Evolutionary conservation across 2,329 filamentous ascomycete genomes (phyloP), one percentile per base, ranked within the genome.

Genomic region (Fusarium sp.): DNA sequence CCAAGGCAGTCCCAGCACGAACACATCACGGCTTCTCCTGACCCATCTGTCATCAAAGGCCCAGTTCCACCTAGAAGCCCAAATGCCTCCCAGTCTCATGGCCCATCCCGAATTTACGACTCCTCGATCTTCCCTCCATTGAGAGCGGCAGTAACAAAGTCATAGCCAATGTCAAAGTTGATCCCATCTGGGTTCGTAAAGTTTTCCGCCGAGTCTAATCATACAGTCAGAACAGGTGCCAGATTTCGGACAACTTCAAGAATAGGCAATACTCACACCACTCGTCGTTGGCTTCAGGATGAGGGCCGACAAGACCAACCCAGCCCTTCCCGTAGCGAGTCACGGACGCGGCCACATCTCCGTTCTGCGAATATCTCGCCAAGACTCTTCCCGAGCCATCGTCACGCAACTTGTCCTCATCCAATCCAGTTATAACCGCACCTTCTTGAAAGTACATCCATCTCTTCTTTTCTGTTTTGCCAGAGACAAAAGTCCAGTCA

Each of bases 401-500:
- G 3, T 20, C 20, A 20, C 9, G 8, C 14, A 57, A 22, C 24
- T 45, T 35, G 10, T 59, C 42, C 20, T 47, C 64, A 24, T 71
- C 62, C 8, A 77, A n/a, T 24, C 76, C 73, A 14, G 61, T 74
- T 37, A 78, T 67, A 22, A 66, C 40, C 2, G 70, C 72, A 14
- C 78, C 77, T 16, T 79, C 78, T 52, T 79, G 78, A 52, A 78
- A 79, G 50, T 77, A 79, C 14, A 77, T 22, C 78, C 78, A 79
- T 16, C 67, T 63, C 31, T 64, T 56, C 18, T 56, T 54, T 11
- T 67, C 63, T 1, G 67, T 76, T 31, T 65, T 56, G 14, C 76
- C 75, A 11, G 71, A 60, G 10, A 58, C 66, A 56, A 77, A 79
- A 1, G 64, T 68, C 76, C 77, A 79, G 66, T 79, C 69, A 5